Conservation (phyloP, 2,329 filamentous ascomycete species). For the Colletotrichum siamense region DNA sequence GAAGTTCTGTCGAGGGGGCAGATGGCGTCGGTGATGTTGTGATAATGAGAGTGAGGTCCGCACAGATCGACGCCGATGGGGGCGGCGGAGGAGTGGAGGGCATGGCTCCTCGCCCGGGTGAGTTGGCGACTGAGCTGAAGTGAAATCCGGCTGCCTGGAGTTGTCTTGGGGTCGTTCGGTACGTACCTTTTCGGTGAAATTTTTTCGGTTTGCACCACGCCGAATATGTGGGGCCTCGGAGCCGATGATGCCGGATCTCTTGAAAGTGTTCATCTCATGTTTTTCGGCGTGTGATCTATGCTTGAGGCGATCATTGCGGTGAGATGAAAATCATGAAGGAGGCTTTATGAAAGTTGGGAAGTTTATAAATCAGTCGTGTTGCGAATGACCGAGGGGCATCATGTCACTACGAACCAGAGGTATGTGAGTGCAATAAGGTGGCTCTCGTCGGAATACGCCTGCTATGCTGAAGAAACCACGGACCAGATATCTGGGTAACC, state of each 20-base stretch:
- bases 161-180: background rate
- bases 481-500: background rate
- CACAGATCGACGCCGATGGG: background rate
- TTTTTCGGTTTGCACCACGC: background rate
- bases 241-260: background rate
- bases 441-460: background rate
- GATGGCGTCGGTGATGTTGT: conserved; percentile 63
- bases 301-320: background rate
- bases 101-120: background rate
- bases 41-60: conserved; percentile 49
- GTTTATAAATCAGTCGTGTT: background rate
- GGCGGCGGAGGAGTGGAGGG: background rate
- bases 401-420: background rate
- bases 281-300: background rate
- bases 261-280: background rate
- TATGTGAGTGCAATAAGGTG: background rate
- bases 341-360: background rate
- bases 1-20: conserved; percentile 55
- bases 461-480: background rate
- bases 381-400: background rate
- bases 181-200: background rate
- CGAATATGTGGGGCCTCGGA: background rate
- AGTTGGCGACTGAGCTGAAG: background rate
- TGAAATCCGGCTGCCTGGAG: background rate
- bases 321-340: background rate